These are phyloP conservation scores for Fusarium albidum DNA, from an alignment of 2,329 filamentous ascomycete genomes.

Conservation along the genomic window DNA sequence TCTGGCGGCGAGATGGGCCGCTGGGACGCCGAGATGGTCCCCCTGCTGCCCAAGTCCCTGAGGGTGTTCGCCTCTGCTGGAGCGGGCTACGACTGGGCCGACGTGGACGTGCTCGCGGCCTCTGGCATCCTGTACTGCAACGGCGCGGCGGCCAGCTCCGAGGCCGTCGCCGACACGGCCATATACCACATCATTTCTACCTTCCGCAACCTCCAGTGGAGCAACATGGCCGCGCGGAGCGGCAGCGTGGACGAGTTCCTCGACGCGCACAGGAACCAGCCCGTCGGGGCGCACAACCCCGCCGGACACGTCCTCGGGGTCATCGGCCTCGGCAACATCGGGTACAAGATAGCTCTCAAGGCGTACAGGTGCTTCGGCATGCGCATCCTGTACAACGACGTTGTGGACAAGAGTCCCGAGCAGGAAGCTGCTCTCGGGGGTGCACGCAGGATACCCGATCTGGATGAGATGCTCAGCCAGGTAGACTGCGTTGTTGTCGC, in stretches of 20 bases:
- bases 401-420: constrained; percentile 48
- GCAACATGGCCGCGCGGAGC: constrained; percentile 56
- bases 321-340: constrained; percentile 67
- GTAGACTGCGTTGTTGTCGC: constrained; percentile 23
- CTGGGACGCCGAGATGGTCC: constrained; percentile 67
- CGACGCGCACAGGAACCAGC: constrained; percentile 63
- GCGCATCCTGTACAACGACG: constrained; percentile 63
- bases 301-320: constrained; percentile 62
- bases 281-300: constrained; percentile 64
- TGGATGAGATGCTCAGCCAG: constrained; percentile 13
- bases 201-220: constrained; percentile 67
- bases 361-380: constrained; percentile 62
- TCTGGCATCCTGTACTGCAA: constrained; percentile 68
- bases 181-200: constrained; percentile 66
- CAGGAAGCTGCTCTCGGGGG: constrained; percentile 56
- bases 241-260: constrained; percentile 52
- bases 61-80: constrained; percentile 67
- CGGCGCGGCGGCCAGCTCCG: constrained; percentile 65
- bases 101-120: constrained; percentile 51
- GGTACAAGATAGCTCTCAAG: constrained; percentile 63
- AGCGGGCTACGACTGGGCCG: constrained; percentile 70
- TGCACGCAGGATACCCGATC: constrained; percentile 36
- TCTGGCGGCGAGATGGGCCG: constrained; percentile 72
- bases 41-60: constrained; percentile 59
- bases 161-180: constrained; percentile 68